Percentiles rank a stretch among this genome's conserved stretches.
phyloP scores from a whole-genome alignment of 2,329 filamentous ascomycete genomes.

The Calonectria fujianensis region DNA sequence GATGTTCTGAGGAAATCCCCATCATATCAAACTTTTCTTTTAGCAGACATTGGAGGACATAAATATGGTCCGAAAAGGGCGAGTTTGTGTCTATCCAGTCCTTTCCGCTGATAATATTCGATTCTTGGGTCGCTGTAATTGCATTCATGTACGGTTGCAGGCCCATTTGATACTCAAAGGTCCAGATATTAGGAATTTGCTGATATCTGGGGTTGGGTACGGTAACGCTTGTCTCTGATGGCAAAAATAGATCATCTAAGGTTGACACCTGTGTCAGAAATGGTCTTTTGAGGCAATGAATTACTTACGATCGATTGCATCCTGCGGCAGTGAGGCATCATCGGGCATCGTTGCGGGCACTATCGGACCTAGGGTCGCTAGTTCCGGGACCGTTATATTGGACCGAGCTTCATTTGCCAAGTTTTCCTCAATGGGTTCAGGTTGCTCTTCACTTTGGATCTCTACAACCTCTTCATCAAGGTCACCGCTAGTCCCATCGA shows the following conservation, averaged over 20 bases:
- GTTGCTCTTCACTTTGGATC: neutral
- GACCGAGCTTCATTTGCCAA: neutral
- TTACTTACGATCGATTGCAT: neutral
- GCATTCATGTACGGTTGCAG: constrained; percentile 53
- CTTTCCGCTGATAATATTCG: constrained; percentile 49
- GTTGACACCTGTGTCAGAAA: neutral
- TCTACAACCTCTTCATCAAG: neutral
- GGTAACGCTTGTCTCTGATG: constrained; percentile 22
- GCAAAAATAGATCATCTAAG: neutral
- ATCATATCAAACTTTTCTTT: constrained; percentile 51
- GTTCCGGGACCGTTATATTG: neutral
- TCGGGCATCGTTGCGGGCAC: neutral
- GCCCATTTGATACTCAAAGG: constrained; percentile 57
- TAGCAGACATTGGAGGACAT: constrained; percentile 52
- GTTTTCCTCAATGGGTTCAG: neutral
- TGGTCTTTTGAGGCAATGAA: too few species aligned
- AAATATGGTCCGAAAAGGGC: constrained; percentile 58
- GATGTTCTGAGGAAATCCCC: constrained; percentile 33
- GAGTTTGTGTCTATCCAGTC: constrained; percentile 55
- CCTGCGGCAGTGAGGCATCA: neutral
- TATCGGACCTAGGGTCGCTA: neutral
- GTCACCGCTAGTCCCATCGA: constrained; percentile 42
- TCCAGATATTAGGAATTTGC: constrained; percentile 58
- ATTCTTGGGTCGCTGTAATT: constrained; percentile 50
- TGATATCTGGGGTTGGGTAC: constrained; percentile 42